phyloP scores from a whole-genome alignment of 352 stramenopile genomes.

The Phytopythium delawarense region DNA sequence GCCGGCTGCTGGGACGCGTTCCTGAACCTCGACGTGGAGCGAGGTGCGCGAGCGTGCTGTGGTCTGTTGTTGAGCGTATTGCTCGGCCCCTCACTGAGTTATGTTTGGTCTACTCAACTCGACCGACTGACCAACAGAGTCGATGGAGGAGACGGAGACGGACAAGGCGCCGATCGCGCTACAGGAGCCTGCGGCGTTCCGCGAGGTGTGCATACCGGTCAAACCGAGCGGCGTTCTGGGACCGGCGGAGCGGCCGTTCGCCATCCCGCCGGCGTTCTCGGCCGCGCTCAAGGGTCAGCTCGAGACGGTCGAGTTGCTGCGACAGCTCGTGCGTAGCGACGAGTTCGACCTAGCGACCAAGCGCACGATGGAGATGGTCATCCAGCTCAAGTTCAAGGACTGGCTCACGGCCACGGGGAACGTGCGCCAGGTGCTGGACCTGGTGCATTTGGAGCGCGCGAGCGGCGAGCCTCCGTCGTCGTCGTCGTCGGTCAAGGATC shows the following conservation, averaged over 20 bases:
- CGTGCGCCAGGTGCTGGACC: conserved; percentile 84
- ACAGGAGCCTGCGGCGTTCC: conserved; percentile 53
- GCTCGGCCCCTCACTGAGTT: background rate
- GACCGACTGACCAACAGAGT: too few relatives aligned
- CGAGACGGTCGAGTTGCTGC: conserved; percentile 71
- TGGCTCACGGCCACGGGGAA: conserved; percentile 87
- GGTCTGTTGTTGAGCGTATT: background rate
- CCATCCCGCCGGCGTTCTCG: conserved; percentile 69
- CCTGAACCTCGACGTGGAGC: conserved; percentile 64
- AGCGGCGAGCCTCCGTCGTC: conserved; percentile 17
- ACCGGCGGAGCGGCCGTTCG: conserved; percentile 62
- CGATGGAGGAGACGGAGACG: conserved; percentile 21
- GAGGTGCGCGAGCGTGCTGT: conserved; percentile 23
- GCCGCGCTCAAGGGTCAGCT: conserved; percentile 60
- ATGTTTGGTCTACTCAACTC: too few relatives aligned
- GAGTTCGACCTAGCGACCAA: conserved; percentile 81
- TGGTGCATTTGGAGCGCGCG: conserved; percentile 75
- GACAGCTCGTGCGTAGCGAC: conserved; percentile 67
- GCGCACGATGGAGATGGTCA: conserved; percentile 76
- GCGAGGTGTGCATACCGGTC: conserved; percentile 64
- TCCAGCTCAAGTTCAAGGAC: conserved; percentile 84
- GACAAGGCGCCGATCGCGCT: conserved; percentile 58
- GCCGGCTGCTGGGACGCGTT: conserved; percentile 60
- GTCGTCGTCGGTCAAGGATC: conserved; percentile 10
- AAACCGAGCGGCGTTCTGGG: conserved; percentile 39